Evolutionary conservation across 2,329 filamentous ascomycete species (phyloP).

Genomic region (Arthrobotrys musiformis): DNA sequence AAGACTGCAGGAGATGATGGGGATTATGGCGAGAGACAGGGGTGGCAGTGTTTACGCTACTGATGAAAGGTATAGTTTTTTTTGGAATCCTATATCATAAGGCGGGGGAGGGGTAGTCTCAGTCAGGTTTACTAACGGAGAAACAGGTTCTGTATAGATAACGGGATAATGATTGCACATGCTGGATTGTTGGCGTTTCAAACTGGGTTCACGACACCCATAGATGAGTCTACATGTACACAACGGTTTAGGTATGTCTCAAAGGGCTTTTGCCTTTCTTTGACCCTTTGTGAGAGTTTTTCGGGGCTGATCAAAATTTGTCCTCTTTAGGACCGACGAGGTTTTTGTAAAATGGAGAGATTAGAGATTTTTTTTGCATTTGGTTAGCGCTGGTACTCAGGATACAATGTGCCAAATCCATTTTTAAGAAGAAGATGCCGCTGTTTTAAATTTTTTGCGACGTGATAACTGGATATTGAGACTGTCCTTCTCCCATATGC

Average conservation of each 20-base stretch:
- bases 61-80: conserved; percentile 76
- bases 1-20: conserved; percentile 98
- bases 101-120: background rate
- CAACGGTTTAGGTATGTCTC: conserved; percentile 71
- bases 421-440: background rate
- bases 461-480: background rate
- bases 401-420: background rate
- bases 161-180: conserved; percentile 99
- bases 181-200: conserved; percentile 86
- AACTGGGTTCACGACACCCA: conserved; percentile 78
- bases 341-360: conserved; percentile 83
- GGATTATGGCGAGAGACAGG: conserved; percentile 86
- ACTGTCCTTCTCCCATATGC: background rate
- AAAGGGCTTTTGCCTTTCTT: background rate
- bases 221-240: conserved; percentile 86
- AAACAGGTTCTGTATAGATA: conserved; percentile 86
- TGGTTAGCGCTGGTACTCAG: background rate
- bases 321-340: conserved; percentile 75
- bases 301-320: background rate
- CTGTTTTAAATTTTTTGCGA: background rate
- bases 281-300: background rate
- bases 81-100: background rate
- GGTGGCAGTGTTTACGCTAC: conserved; percentile 93
- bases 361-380: conserved; percentile 59
- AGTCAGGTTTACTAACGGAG: background rate